Evolutionary conservation across 129 eudicot species (phyloP), one percentile per base, ranked within the genome.

Genomic region (Lactuca sativa): DNA sequence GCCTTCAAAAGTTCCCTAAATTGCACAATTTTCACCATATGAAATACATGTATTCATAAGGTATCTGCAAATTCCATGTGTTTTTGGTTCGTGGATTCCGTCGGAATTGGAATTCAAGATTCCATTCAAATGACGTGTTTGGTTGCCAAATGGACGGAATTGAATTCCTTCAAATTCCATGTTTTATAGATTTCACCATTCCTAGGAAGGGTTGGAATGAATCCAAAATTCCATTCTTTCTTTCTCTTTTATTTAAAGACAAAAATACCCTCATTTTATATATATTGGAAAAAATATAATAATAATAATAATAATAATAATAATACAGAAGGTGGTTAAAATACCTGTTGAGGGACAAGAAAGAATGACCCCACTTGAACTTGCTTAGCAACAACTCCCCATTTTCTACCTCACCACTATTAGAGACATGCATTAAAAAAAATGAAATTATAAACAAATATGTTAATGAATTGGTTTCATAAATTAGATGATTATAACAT

Each of bases 361-460:
- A 95, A 8, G 97, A 86, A 77, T 95, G 99, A 51, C 99, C 99
- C 99, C 97, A 95, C 66, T 95, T 95, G 87, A 95, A 95, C 84
- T 95, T 95, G 51, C 89, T 82, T 30, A 95, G 91, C 87, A 95
- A 79, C 68, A 90, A 69, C 71, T 95, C 79, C 9, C 87, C 99
- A 12, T 87, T 85, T 76, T 95, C 99, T 72, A 68, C 86, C 79
- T 95, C 99, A 3, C 99, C 99, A 64, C 98, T 90, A 80, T 79
- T 44, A 53, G 74, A 76, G 5, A 76, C 57, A 69, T n/a, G 53
- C 55, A 48, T 57, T 40, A 37, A 47, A 16, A 41, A 48, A 1
- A 7, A 21, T 16, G 17, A 16, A 1, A 13, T 44, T 32, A 58
- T 33, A 30, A 15, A 34, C 17, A 5, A 33, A 34, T 11, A 72